These are phyloP conservation scores for Babesia ovata DNA, from an alignment of 169 alveolate genomes.

Conservation along the genomic window DNA sequence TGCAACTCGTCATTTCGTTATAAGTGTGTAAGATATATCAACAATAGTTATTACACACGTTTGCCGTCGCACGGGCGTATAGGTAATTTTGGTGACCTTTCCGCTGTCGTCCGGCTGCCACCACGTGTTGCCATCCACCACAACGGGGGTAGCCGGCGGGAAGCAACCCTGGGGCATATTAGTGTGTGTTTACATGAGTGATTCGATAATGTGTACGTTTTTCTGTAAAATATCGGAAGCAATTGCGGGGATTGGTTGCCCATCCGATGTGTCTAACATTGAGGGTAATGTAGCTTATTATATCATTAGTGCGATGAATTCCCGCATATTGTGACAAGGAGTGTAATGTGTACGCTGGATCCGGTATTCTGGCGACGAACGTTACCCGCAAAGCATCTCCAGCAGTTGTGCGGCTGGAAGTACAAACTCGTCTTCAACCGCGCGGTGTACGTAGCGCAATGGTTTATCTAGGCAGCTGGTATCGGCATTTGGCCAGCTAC, in stretches of 20 bases:
- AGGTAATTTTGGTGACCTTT: not conserved
- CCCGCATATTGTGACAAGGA: not conserved
- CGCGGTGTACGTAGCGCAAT: constrained; percentile 33
- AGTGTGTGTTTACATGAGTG: too few relatives aligned
- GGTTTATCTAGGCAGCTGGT: not conserved
- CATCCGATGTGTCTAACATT: too few relatives aligned
- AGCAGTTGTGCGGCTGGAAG: constrained; percentile 29
- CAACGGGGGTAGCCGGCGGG: not conserved
- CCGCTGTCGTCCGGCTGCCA: not conserved
- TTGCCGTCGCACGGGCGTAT: not conserved
- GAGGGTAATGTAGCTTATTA: too few relatives aligned
- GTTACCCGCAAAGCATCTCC: constrained; percentile 29
- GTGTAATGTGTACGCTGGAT: not conserved
- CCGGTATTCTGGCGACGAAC: not conserved
- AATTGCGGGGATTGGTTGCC: too few relatives aligned
- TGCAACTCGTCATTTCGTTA: constrained; percentile 65
- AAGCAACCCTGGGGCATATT: too few relatives aligned
- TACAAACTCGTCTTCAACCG: constrained; percentile 7
- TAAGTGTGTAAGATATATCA: not conserved
- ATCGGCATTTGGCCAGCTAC: not conserved
- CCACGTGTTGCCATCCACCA: constrained; percentile 20
- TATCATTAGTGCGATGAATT: too few relatives aligned
- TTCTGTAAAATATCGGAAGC: too few relatives aligned
- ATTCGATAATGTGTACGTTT: too few relatives aligned
- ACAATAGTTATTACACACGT: not conserved